These are phyloP conservation scores for Cladosporium sp. DNA, from an alignment of 2,329 filamentous ascomycete genomes.

Conservation along the genomic window DNA sequence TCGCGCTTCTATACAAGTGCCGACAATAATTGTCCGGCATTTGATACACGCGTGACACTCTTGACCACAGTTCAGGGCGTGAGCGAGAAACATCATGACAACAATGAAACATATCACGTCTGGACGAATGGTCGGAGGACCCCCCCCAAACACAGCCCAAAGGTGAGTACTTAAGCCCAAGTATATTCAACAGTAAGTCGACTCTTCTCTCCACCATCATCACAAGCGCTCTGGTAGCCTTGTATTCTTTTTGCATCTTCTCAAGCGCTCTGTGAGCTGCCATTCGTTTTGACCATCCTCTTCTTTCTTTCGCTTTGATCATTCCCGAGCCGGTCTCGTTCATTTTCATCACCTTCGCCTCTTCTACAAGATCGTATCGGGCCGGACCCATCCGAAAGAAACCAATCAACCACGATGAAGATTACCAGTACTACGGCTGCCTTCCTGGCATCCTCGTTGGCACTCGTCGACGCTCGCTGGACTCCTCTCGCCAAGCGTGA, in stretches of 20 bases:
- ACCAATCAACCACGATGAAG: constrained; percentile 20
- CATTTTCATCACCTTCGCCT: background rate
- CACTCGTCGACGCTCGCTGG: constrained; percentile 16
- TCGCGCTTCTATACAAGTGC: background rate
- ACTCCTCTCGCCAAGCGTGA: constrained; percentile 14
- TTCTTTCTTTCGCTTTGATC: constrained; percentile 1
- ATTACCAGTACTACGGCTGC: background rate
- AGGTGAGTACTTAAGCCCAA: constrained; percentile 9
- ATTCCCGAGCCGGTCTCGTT: constrained; percentile 8
- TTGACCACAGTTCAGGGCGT: background rate
- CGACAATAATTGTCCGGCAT: background rate
- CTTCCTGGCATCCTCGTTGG: constrained; percentile 3
- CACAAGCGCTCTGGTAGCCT: constrained; percentile 16
- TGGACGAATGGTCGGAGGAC: background rate
- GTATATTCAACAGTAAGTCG: background rate
- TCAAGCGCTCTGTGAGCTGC: constrained; percentile 17
- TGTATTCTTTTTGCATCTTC: background rate
- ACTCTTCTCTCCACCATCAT: background rate
- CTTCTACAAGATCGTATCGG: background rate
- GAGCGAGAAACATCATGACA: background rate
- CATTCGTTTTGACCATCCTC: background rate
- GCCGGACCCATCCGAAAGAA: background rate
- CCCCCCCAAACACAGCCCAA: background rate
- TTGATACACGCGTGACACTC: background rate
- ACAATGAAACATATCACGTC: constrained; percentile 1